These are phyloP conservation scores for Gamarada debralockiae DNA, from an alignment of 495 filamentous ascomycete species.

Conservation along the genomic window DNA sequence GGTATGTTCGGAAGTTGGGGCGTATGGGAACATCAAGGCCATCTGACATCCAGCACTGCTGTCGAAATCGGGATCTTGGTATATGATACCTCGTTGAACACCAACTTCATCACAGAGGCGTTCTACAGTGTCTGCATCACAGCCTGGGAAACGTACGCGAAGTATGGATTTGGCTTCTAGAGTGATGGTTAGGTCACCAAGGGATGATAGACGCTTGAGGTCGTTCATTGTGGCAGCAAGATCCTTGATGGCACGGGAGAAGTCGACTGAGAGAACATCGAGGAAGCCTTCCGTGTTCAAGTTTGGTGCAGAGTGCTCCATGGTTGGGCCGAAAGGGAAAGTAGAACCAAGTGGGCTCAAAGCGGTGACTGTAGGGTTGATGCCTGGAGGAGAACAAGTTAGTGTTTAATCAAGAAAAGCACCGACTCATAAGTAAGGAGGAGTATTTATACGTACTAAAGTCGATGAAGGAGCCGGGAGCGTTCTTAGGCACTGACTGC, in stretches of 20 bases:
- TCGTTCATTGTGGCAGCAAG: constrained; percentile 76
- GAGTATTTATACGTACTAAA: constrained; percentile 45
- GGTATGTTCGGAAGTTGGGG: constrained; percentile 55
- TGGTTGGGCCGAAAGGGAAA: constrained; percentile 13
- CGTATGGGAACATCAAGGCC: constrained; percentile 82
- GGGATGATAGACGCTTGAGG: constrained; percentile 64
- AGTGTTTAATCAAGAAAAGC: too few relatives aligned
- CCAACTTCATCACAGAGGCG: constrained; percentile 82
- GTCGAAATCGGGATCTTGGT: constrained; percentile 75
- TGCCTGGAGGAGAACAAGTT: too few relatives aligned
- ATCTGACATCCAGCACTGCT: constrained; percentile 57
- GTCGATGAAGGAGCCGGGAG: constrained; percentile 76
- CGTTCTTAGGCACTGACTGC: constrained; percentile 44
- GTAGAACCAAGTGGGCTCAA: constrained; percentile 54
- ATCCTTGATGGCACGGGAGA: constrained; percentile 81
- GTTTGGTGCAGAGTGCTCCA: constrained; percentile 34
- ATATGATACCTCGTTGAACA: constrained; percentile 68
- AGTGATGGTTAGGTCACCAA: constrained; percentile 81
- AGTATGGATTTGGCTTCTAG: constrained; percentile 59
- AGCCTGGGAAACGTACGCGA: constrained; percentile 85
- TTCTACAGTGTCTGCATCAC: constrained; percentile 81
- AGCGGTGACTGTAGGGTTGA: constrained; percentile 84
- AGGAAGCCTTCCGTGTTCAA: constrained; percentile 79
- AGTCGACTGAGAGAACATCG: constrained; percentile 81
- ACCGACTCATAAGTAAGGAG: too few relatives aligned